Evolutionary conservation across 176 grass and related monocot genomes (phyloP).

Genomic region (Aegilops longissima): DNA sequence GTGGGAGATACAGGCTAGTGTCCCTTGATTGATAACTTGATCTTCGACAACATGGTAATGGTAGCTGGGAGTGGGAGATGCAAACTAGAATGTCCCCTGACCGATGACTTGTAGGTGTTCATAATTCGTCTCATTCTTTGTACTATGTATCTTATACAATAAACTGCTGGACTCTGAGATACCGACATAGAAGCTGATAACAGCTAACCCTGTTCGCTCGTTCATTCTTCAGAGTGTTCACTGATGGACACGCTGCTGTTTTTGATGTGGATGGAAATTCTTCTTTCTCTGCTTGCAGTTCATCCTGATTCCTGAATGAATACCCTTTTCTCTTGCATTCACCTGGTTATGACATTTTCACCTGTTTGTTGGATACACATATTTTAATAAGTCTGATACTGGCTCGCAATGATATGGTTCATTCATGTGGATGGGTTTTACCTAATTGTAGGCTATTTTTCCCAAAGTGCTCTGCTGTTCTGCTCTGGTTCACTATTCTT

Average conservation of each 20-base stretch:
- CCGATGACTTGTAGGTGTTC: neutral
- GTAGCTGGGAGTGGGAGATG: neutral
- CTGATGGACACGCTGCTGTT: neutral
- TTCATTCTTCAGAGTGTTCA: neutral
- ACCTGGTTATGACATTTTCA: neutral
- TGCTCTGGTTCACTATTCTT: too few species aligned
- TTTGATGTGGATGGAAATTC: neutral
- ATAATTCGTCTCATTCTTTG: constrained; percentile 33
- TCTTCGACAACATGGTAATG: too few species aligned
- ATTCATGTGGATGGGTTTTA: neutral
- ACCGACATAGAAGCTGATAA: neutral
- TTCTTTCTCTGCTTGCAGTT: neutral
- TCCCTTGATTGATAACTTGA: too few species aligned
- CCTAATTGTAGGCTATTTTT: too few species aligned
- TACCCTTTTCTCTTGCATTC: neutral
- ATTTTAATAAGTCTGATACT: neutral
- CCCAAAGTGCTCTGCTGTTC: neutral
- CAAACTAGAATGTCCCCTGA: constrained; percentile 11
- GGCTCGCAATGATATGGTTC: neutral
- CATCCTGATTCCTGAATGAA: neutral
- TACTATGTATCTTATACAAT: constrained; percentile 29
- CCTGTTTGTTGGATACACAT: neutral
- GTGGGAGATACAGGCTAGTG: too few species aligned
- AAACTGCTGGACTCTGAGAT: constrained; percentile 12
- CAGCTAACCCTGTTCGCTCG: constrained; percentile 16